Percentiles rank a stretch among this genome's conserved stretches.
Evolutionary conservation across 164 flowering plant genomes (phyloP).

Genomic region (Stephania cephalantha): DNA sequence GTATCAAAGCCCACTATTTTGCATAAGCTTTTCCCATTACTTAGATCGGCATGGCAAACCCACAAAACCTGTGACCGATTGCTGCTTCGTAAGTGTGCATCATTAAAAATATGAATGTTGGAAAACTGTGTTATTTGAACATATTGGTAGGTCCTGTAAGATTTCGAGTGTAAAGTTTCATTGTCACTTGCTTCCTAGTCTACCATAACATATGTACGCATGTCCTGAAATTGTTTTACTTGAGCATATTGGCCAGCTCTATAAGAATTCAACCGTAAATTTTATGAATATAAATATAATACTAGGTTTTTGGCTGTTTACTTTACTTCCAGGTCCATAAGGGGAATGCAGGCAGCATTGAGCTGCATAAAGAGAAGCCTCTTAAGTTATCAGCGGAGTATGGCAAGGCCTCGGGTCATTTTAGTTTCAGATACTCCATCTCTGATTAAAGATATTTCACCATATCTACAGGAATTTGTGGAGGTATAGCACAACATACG

Average conservation of each 20-base stretch:
- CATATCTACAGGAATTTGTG: constrained; percentile 54
- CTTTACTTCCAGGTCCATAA: constrained; percentile 44
- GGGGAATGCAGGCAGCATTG: constrained; percentile 69
- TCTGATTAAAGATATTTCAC: constrained; percentile 38
- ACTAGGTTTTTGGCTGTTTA: not conserved
- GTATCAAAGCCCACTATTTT: not conserved
- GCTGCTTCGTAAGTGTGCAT: not conserved
- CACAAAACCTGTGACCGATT: too few species aligned
- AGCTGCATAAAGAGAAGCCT: constrained; percentile 59
- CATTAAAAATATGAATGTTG: not conserved
- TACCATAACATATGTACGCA: not conserved
- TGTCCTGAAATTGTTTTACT: not conserved
- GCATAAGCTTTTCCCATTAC: too few species aligned
- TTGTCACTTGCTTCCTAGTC: too few species aligned
- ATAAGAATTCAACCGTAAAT: not conserved
- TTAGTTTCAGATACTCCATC: constrained; percentile 90
- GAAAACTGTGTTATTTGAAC: not conserved
- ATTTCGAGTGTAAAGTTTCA: not conserved
- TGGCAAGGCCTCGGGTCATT: constrained; percentile 52
- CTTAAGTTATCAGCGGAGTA: constrained; percentile 14
- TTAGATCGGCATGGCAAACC: too few species aligned
- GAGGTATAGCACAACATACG: constrained; percentile 42
- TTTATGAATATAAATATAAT: not conserved
- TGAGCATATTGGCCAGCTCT: not conserved
- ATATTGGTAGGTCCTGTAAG: not conserved